Conservation (phyloP, 2,329 filamentous ascomycete genomes). For the Zymoseptoria crescenta region DNA sequence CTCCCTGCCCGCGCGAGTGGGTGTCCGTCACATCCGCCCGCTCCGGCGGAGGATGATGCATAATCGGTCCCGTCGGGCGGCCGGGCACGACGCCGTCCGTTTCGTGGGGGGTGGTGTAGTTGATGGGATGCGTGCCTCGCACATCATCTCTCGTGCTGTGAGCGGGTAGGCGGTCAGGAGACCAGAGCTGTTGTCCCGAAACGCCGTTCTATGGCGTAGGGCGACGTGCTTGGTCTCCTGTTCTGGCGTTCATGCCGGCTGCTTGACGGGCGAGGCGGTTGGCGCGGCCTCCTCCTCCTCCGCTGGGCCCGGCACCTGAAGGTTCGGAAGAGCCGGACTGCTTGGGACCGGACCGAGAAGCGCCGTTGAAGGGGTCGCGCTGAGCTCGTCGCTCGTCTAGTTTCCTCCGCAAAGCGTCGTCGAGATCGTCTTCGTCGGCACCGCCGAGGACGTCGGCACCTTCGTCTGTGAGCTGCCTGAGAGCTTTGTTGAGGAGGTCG, state of each 20-base stretch:
- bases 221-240: background rate
- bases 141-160: background rate
- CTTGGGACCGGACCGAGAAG: background rate
- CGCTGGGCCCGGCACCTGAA: background rate
- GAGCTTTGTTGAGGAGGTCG: constrained; percentile 65
- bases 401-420: constrained; percentile 15
- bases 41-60: background rate
- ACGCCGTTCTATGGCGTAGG: background rate
- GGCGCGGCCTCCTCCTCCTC: too few relatives aligned
- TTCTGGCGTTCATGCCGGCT: background rate
- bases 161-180: background rate
- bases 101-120: background rate
- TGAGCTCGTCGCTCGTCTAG: constrained; percentile 2
- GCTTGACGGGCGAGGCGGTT: background rate
- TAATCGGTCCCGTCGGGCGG: background rate
- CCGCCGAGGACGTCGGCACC: constrained; percentile 38
- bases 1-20: too few relatives aligned
- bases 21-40: background rate
- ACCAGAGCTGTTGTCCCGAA: background rate
- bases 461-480: constrained; percentile 52
- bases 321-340: background rate
- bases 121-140: background rate
- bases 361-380: background rate
- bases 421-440: constrained; percentile 32
- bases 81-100: background rate